Percentiles rank a stretch among this genome's conserved stretches.
Conservation (phyloP, 208 protist genomes). For the Leishmania braziliensis region DNA sequence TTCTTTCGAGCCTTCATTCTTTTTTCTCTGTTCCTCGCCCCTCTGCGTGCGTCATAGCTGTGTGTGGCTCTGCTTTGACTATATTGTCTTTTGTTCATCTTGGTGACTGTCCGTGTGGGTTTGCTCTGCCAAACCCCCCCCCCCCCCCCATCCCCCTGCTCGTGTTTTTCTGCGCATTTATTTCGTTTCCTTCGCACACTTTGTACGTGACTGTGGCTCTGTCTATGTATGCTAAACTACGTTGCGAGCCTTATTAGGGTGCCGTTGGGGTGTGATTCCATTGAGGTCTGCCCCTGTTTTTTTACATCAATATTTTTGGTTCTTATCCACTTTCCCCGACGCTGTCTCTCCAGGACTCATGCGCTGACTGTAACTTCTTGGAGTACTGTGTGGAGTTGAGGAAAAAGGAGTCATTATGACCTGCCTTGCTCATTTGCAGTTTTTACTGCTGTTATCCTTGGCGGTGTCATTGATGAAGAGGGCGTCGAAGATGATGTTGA, state of each 20-base stretch:
- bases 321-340: background rate
- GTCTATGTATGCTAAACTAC: too few species aligned
- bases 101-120: background rate
- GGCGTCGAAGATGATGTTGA: background rate
- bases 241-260: background rate
- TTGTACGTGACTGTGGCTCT: too few species aligned
- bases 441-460: background rate
- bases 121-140: background rate
- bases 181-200: background rate
- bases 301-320: background rate
- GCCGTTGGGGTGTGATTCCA: background rate
- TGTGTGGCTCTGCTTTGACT: background rate
- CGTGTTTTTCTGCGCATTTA: background rate
- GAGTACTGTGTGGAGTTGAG: background rate
- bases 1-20: too few species aligned
- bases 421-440: background rate
- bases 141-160: too few species aligned
- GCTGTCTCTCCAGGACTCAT: background rate
- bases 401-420: background rate
- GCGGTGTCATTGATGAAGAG: background rate
- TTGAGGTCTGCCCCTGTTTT: too few species aligned
- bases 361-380: background rate
- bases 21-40: background rate
- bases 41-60: background rate
- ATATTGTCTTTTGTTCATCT: background rate